Evolutionary conservation across 1,139 yeast genomes (phyloP).

Genomic region (Yamadazyma triangularis): DNA sequence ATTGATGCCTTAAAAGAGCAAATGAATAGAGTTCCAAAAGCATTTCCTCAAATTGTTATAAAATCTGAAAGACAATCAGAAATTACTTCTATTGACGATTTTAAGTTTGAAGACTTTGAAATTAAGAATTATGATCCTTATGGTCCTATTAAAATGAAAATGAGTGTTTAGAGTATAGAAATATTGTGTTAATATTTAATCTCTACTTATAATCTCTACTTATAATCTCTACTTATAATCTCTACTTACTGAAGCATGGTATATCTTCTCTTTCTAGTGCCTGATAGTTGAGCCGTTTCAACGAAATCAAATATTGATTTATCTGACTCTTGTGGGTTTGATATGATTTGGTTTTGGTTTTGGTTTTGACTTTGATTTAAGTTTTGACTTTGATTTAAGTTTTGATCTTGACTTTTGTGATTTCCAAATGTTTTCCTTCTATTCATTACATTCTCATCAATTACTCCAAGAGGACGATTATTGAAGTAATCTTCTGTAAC

Average conservation of each 20-base stretch:
- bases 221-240: too few relatives aligned
- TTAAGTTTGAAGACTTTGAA: slow-evolving; percentile 81
- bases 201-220: too few relatives aligned
- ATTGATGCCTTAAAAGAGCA: slow-evolving; percentile 86
- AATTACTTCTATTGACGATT: slow-evolving; percentile 76
- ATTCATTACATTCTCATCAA: slow-evolving; percentile 3
- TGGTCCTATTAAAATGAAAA: slow-evolving; percentile 81
- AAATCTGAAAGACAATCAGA: slow-evolving; percentile 45
- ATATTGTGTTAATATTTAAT: too few relatives aligned
- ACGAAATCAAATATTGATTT: slow-evolving; percentile 2
- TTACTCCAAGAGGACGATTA: slow-evolving; percentile 2
- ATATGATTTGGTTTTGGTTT: neutral
- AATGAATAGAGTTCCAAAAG: slow-evolving; percentile 64
- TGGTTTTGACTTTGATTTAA: too few relatives aligned
- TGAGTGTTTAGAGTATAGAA: slow-evolving; percentile 50
- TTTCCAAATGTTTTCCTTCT: neutral
- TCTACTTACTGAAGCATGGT: slow-evolving; percentile 4
- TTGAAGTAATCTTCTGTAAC: slow-evolving; percentile 21
- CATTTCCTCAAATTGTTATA: slow-evolving; percentile 74
- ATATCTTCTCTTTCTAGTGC: slow-evolving; percentile 9
- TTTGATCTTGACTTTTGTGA: too few relatives aligned
- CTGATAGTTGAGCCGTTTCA: slow-evolving; percentile 2
- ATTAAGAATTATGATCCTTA: slow-evolving; percentile 78
- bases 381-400: too few relatives aligned
- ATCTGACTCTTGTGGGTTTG: neutral